Conservation (phyloP, 257 asterid species). For the Nicotiana undulata region DNA sequence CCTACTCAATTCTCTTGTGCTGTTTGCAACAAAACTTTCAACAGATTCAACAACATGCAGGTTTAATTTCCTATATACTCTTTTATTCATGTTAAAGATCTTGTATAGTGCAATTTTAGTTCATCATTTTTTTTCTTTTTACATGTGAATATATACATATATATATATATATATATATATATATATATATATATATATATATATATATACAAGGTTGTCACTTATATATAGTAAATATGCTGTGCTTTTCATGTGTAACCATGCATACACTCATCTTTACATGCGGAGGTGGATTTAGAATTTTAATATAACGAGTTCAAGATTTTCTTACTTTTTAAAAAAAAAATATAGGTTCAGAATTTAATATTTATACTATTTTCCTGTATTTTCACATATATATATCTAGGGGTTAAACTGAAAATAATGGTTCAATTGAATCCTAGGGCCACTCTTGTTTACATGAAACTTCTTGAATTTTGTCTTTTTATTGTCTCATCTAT, state of each 20-base stretch:
- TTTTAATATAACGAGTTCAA: background rate
- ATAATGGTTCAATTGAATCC: background rate
- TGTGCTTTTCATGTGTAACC: background rate
- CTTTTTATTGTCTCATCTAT: constrained; percentile 2
- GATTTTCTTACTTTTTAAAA: no score
- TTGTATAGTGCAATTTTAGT: background rate
- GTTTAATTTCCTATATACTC: constrained; percentile 13
- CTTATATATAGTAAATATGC: background rate
- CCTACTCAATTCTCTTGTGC: constrained; percentile 83
- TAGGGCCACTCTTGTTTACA: background rate
- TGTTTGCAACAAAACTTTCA: constrained; percentile 77
- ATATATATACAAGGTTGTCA: background rate
- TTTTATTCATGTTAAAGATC: background rate
- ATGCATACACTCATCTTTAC: background rate
- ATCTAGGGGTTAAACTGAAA: background rate
- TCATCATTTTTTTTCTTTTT: background rate
- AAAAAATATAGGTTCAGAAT: background rate
- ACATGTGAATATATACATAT: background rate
- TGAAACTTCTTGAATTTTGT: background rate
- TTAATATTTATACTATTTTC: background rate
- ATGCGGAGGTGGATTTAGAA: background rate
- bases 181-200: no score
- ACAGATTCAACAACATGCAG: constrained; percentile 97
- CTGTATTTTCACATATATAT: background rate
- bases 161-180: no score